Base-by-base conservation (phyloP, 2,329 filamentous ascomycete species). In the Spiromastix sp. region DNA sequence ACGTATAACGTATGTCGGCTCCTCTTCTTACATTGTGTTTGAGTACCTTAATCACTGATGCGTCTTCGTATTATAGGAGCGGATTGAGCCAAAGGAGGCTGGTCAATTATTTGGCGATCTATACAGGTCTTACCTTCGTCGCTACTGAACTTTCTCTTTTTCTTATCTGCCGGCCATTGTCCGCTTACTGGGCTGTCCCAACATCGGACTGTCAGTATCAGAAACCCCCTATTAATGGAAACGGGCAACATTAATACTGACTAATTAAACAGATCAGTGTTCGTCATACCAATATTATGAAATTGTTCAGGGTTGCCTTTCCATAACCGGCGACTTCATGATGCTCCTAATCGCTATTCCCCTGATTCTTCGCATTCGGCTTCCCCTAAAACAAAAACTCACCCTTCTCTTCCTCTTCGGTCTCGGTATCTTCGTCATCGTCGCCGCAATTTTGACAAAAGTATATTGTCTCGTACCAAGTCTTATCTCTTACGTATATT, bases 101-200 rank as follows among this genome's bases (percentile, higher is more conserved):
- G 48, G 55, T 60, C 36, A 55, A 57, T 21, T 59, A 52, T 28
- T 49, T 56, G 13, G 46, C 55, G 7, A 42, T 51, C 20, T 72
- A 71, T 38, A 62, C 69, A 25, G 59, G 39, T 2, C 20, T 65
- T 4, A 56, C 61, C 15, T 72, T 71, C 38, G 50, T 71, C 36
- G 55, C 59, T 9, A 67, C 66, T 44, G 67, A 71, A 43, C 45
- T 72, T 13, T 51, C 67, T 0, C 63, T 71, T 29, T 66, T 71
- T 37, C 58, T 63, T n/a, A 67, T 68, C 7, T 71, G 67, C 38
- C 59, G 66, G 16, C 69, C 69, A 8, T 56, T 72, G 34, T 47
- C 52, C 4, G 52, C 68, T 32, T 71, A 72, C 42, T 72, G 65
- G 64, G 67, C 67, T 4, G 60, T 71, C 5, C 67, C 67, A n/a